Percentiles rank a stretch among this genome's conserved stretches.
These are phyloP conservation scores for Pseudogymnoascus sp. DNA, from an alignment of 2,329 filamentous ascomycete genomes.

Conservation along the genomic window DNA sequence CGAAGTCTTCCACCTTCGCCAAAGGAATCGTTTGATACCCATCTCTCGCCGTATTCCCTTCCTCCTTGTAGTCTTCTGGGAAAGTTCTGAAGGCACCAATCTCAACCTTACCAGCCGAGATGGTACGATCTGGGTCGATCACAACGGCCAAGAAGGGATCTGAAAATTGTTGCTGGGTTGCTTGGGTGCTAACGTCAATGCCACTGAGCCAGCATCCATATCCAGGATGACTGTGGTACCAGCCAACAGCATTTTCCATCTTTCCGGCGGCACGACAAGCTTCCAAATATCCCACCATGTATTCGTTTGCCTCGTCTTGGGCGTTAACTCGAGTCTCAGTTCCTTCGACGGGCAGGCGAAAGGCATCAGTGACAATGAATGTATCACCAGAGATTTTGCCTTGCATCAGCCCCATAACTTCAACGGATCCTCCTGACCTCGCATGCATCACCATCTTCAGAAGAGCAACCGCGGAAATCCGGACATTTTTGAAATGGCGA, in stretches of 20 bases:
- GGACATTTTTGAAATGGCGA: conserved; percentile 85
- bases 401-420: conserved; percentile 98
- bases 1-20: conserved; percentile 93
- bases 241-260: conserved; percentile 92
- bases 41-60: conserved; percentile 40
- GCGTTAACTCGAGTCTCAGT: conserved; percentile 98
- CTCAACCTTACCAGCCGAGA: conserved; percentile 86
- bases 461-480: conserved; percentile 86
- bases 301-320: conserved; percentile 92
- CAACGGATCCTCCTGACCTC: conserved; percentile 82
- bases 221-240: conserved; percentile 96
- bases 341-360: conserved; percentile 88
- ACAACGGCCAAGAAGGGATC: conserved; percentile 95
- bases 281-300: conserved; percentile 81
- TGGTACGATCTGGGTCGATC: conserved; percentile 91
- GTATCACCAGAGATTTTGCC: conserved; percentile 81
- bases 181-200: conserved; percentile 87
- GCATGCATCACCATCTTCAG: conserved; percentile 99
- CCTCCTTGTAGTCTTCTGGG: conserved; percentile 62
- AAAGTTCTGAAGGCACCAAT: conserved; percentile 95
- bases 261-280: conserved; percentile 65
- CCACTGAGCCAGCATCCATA: conserved; percentile 98
- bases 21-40: conserved; percentile 75
- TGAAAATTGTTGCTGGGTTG: conserved; percentile 73
- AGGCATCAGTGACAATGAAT: conserved; percentile 89